Percentiles rank a stretch among this genome's conserved stretches.
Conservation (phyloP, 768 basidiomycete genomes). For the Cyclocybe aegerita region DNA sequence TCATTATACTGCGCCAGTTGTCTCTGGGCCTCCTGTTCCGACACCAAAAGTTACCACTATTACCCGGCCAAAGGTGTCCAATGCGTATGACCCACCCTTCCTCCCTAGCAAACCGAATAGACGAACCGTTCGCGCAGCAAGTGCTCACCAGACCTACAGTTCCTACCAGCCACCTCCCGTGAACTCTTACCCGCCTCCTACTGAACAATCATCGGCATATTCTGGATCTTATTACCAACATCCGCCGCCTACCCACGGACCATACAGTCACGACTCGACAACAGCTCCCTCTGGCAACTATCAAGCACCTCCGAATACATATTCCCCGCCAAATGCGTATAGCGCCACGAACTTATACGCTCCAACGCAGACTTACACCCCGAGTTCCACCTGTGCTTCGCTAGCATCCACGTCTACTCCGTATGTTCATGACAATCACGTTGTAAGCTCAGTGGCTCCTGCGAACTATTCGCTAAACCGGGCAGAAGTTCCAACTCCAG, state of each 20-base stretch:
- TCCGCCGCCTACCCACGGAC: neutral
- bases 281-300: no score
- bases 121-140: slow-evolving; percentile 11
- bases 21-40: neutral
- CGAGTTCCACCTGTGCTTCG: no score
- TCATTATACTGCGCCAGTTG: slow-evolving; percentile 12
- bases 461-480: no score
- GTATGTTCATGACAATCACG: no score
- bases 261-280: no score
- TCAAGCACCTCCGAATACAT: neutral
- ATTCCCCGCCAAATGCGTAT: no score
- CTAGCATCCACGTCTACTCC: no score
- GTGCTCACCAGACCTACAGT: slow-evolving; percentile 13
- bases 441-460: no score
- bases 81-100: slow-evolving; percentile 80
- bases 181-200: slow-evolving; percentile 4
- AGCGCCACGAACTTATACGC: no score
- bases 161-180: slow-evolving; percentile 14
- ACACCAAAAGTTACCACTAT: slow-evolving; percentile 33
- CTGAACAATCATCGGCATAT: no score
- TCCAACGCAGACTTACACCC: no score
- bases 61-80: slow-evolving; percentile 63
- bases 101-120: slow-evolving; percentile 35
- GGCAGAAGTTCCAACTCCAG: no score
- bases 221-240: neutral